Evolutionary conservation across 2,329 filamentous ascomycete species (phyloP), one percentile per base, ranked within the genome.

Genomic region (Mycogone perniciosa): DNA sequence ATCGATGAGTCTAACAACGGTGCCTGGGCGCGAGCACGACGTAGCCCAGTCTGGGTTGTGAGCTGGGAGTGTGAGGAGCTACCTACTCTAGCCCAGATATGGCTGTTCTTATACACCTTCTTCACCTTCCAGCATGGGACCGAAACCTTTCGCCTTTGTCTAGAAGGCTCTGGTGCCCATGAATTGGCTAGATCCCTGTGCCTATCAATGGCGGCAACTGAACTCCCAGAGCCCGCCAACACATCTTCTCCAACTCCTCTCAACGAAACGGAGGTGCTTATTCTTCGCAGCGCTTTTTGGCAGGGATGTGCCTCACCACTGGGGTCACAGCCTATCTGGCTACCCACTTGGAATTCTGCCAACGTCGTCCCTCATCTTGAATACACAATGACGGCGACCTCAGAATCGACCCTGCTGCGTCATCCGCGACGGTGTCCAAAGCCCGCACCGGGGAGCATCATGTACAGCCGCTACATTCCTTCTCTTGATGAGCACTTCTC

Each of bases 381-480:
- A 20, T 69, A 76, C 61, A 66, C 69, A 8, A 60, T 67, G 44
- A 63, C 62, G n/a, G 59, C 65, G 47, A 60, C 60, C 26, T 56
- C 62, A 2, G 64, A 66, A 46, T 59, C 60, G 26, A 58, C 61
- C 8, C 62, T 66, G 43, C 62, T 68, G 11, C 81, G 79, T 60
- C 86, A 89, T 65, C 86, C 86, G 4, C 74, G 81, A 2, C 80
- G 86, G 4, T 79, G 79, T 3, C 74, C 80, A 40, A 89, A 90
- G 69, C 86, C 86, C 6, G 66, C 70, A 3, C 81, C 82, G 0
- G 84, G 85, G 1, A 78, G 81, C 1, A 74, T 84, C 54, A 76
- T 86, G 58, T 90, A 90, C 74, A 88, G 84, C 61, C 82, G 86
- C 42, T 89, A 84, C 68, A 84, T 89, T 52, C 85, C 86, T 5